Conservation (phyloP, 176 grass and related monocot species). For the Poa pratensis region DNA sequence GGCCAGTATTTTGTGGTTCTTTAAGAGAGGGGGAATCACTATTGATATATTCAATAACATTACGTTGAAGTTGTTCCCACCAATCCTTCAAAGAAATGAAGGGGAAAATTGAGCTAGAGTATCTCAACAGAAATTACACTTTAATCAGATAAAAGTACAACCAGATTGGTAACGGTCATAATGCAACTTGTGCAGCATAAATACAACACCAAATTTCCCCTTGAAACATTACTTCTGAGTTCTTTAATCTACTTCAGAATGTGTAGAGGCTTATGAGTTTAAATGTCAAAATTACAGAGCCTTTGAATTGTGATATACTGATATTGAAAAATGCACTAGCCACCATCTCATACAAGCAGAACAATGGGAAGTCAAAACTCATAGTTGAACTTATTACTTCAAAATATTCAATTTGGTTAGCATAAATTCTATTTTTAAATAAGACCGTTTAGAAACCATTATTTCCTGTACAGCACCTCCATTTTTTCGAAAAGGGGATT, state of each 20-base stretch:
- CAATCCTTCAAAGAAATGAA: conserved; percentile 56
- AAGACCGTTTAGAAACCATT: background rate
- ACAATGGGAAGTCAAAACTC: background rate
- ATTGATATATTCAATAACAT: conserved; percentile 94
- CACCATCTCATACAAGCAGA: background rate
- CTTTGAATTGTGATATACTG: conserved; percentile 4
- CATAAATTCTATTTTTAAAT: background rate
- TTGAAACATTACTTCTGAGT: background rate
- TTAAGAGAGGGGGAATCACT: conserved; percentile 84
- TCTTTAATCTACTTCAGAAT: conserved; percentile 21
- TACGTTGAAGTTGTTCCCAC: conserved; percentile 79
- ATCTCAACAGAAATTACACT: conserved; percentile 18
- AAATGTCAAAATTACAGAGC: background rate
- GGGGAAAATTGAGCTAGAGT: conserved; percentile 12
- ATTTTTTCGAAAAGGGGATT: too few relatives aligned
- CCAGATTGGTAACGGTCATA: conserved; percentile 11
- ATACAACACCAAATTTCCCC: background rate
- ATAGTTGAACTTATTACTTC: background rate
- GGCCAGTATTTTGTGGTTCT: conserved; percentile 53
- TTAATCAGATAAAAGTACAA: conserved; percentile 12
- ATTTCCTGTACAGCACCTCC: background rate
- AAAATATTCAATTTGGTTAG: background rate
- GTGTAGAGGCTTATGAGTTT: conserved; percentile 1
- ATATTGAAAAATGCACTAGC: conserved; percentile 7
- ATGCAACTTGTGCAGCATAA: conserved; percentile 5